Base-by-base conservation (phyloP, 768 basidiomycete species). In the Hericium alpestre region DNA sequence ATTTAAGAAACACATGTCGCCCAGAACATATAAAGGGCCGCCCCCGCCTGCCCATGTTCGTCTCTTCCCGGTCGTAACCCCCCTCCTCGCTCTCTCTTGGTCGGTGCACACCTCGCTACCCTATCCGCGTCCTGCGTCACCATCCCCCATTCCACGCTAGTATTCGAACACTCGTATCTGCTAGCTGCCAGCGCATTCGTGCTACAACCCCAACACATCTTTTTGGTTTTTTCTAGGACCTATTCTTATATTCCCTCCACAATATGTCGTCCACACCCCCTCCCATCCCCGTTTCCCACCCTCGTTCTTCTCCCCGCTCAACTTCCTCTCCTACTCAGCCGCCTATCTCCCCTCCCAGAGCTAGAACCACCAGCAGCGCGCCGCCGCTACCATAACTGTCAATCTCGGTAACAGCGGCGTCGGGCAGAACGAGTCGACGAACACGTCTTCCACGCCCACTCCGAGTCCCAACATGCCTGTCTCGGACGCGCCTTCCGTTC, bases 231-330 rank as follows among this genome's bases (percentile, higher is more conserved):
- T 43, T 18, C 41, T 43, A 43, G 41, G 41, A 43, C 41, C 18
- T 43, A 43, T 43, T 15, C 8, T 16, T 43, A 43, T 32, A 32
- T 32, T 32, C 9, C 4, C 41, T 15, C 41, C 6, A 15, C 41
- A 43, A 43, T 43, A 18, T 43, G 16, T 43, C 41, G 15, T 18
- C 41, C 18, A 43, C 41, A 15, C 41, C 41, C 40, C 57, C 62
- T 48, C 51, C 62, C 55, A 61, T 63, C 32, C 62, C 62, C 16
- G 50, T 63, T 49, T 63, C 62, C 53, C 62, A 61, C 49, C 62
- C 62, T 46, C 59, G 62, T 46, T 63, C 62, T 25, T 63, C 62
- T 40, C 60, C 62, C 15, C 62, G 57, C 48, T 61, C 62, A 50
- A 41, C 54, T 13, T 50, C 54, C 11, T 58, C 51, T 50, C 53